Evolutionary conservation across 352 stramenopile genomes (phyloP), one percentile per base, ranked within the genome.

Genomic region (Thalassiosira sp.): DNA sequence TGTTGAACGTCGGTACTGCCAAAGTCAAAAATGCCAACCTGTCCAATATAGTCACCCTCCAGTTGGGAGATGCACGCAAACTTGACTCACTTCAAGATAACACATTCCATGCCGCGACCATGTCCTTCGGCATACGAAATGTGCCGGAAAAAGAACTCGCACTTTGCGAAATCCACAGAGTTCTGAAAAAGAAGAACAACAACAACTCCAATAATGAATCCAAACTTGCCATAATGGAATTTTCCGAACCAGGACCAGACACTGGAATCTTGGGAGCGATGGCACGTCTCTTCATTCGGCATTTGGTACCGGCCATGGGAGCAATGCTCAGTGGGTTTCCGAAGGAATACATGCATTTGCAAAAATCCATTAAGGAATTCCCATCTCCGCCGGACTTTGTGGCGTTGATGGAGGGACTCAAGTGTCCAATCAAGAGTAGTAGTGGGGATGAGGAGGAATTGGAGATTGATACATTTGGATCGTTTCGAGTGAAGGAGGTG

Each of bases 61-160:
- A 88, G 46, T 40, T 83, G 15, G 85, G 77, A 25, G 89, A 93
- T 84, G 88, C 87, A 40, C 68, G 80, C 51, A 62, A 87, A 49
- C 72, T 93, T 25, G 54, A 54, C 15, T 33, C 76, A 5, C 37
- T 86, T 3, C 8, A 65, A 8, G 61, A 76, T 35, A 72, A 81
- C 42, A 76, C 59, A 5, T 91, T 94, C 63, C 76, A 95, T 80
- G 90, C 82, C 25, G 82, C 90, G 16, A 94, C 89, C 35, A 94
- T 95, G 83, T 79, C 88, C 0, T 95, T 95, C 87, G 90, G 90
- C 10, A 95, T 95, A 80, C 78, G 90, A 13, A 95, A 95, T 72
- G 85, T 94, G 3, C 86, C 84, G 0, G 87, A 94, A 46, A 81
- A 83, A 43, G 57, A 81, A 33, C 46, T 64, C n/a, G 90, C 88